Percentiles rank a stretch among this genome's conserved stretches.
Conservation (phyloP, 1,139 yeast genomes). For the Candida freyschussii region DNA sequence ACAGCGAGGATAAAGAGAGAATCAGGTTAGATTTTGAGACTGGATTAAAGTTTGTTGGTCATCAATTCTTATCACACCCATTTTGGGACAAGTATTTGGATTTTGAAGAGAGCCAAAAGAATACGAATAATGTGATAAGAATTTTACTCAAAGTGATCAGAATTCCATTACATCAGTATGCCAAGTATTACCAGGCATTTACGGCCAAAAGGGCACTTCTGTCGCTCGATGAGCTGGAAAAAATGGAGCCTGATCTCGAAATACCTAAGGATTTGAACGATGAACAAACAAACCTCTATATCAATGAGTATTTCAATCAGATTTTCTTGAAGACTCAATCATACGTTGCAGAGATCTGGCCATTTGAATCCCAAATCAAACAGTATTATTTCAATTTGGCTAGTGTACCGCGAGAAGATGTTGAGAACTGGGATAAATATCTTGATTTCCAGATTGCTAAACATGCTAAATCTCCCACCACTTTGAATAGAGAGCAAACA, state of each 20-base stretch:
- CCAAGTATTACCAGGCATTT: slow-evolving; percentile 54
- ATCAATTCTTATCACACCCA: slow-evolving; percentile 55
- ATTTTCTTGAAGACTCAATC: slow-evolving; percentile 44
- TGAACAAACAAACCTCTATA: slow-evolving; percentile 26
- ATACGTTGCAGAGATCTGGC: slow-evolving; percentile 55
- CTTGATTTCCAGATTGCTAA: slow-evolving; percentile 37
- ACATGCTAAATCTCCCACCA: slow-evolving; percentile 10
- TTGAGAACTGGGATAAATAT: slow-evolving; percentile 48
- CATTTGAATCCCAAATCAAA: slow-evolving; percentile 48
- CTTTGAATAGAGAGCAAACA: slow-evolving; percentile 22
- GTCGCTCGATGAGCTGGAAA: slow-evolving; percentile 32
- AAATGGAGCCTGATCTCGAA: slow-evolving; percentile 19
- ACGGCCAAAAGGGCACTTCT: slow-evolving; percentile 33
- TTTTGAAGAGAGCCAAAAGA: slow-evolving; percentile 35
- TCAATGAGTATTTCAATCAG: slow-evolving; percentile 40
- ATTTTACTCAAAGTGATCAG: slow-evolving; percentile 41
- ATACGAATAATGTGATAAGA: slow-evolving; percentile 29
- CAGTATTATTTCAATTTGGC: slow-evolving; percentile 40
- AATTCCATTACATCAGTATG: slow-evolving; percentile 67
- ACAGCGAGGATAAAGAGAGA: slow-evolving; percentile 24
- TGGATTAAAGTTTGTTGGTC: slow-evolving; percentile 43
- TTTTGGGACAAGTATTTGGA: slow-evolving; percentile 63
- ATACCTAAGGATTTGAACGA: slow-evolving; percentile 13
- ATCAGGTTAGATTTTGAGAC: slow-evolving; percentile 38
- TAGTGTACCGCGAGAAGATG: slow-evolving; percentile 34